Base-by-base conservation (phyloP, 257 asterid genomes). In the Capsicum chinense region DNA sequence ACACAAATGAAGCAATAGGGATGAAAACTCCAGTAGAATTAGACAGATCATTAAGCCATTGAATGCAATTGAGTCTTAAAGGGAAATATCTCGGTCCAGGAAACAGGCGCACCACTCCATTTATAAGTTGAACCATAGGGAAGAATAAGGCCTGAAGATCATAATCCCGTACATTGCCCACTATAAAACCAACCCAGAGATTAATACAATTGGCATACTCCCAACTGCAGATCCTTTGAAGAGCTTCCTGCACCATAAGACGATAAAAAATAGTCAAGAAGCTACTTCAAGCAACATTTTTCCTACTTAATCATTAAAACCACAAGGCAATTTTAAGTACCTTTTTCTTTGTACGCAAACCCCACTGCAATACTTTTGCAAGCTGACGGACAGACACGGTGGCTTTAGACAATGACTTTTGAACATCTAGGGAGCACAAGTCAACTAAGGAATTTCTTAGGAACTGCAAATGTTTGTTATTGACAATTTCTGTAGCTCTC, bases 31-130 rank as follows among this genome's bases (percentile, higher is more conserved):
- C 94, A 90, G 93, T 93, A 52, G 97, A 92, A 87, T 87, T 89
- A 73, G 98, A 88, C 66, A 97, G 92, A 87, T 66, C 74, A 90
- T 91, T 95, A 79, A 97, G 95, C 99, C 99, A 97, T 84, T 89
- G 92, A 48, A 93, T 86, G 87, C 97, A 97, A 91, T 95, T 93
- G 83, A 97, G 92, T 85, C 98, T 88, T 59, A 97, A 86, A 71
- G 99, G 98, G 89, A 93, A 93, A 86, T 97, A 94, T 93, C 98
- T 95, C 63, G 96, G 92, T 79, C 97, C 99, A 79, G 94, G 88
- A 88, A 93, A 93, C 92, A 91, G 83, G 90, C 88, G 86, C 84
- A 93, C 94, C 81, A 97, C 84, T 79, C 97, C 97, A 84, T 88
- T 91, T 82, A 97, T 87, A 85, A 97, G 92, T 86, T 92, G 97